Base-by-base conservation (phyloP, 768 basidiomycete species). In the Amanita rubescens region DNA sequence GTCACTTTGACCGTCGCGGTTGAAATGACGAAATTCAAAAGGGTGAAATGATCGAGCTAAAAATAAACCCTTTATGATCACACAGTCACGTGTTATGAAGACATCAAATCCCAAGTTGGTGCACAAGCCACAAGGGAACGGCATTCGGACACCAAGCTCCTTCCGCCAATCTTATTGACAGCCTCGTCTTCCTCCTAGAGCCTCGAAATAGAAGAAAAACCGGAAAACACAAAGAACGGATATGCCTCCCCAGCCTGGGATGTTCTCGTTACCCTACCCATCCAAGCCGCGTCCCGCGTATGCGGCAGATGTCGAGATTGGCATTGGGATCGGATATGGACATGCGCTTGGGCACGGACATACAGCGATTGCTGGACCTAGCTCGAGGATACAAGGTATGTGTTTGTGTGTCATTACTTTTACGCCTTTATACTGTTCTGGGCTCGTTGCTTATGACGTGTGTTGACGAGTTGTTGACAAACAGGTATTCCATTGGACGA, bases 191-290 rank as follows among this genome's bases (percentile, higher is more conserved):
- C 20, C 37, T 24, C 12, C 20, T 10, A 39, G 8, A 9, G 17
- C 15, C 25, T 9, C 25, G 30, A 46, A 46, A n/a, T 4, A 30
- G 27, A 17, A 3, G 14, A 17, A 46, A 17, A 9, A 6, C 11
- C 24, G 25, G 22, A 14, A 44, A 27, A 27, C 24, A 17, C 44
- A 14, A 35, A 49, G 34, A 34, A 49, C 19, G 33, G 27, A 41
- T 22, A 55, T 55, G 54, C 84, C 84, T 46, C 85, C 85, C 42
- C 83, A 85, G 57, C 81, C 79, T 58, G 85, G 85, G 50, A 70
- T 86, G 57, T 87, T 87, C 61, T 71, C 82, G 3, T 65, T 86
- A 14, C 77, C 82, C 14, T 80, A 80, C 63, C 78, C 12, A 30
- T 51, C 43, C 62, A 64, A 41, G 55, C 57, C 35, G 49, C 59